Base-by-base conservation (phyloP, 1,284 basidiomycete species). In the Phaffia rhodozyma region DNA sequence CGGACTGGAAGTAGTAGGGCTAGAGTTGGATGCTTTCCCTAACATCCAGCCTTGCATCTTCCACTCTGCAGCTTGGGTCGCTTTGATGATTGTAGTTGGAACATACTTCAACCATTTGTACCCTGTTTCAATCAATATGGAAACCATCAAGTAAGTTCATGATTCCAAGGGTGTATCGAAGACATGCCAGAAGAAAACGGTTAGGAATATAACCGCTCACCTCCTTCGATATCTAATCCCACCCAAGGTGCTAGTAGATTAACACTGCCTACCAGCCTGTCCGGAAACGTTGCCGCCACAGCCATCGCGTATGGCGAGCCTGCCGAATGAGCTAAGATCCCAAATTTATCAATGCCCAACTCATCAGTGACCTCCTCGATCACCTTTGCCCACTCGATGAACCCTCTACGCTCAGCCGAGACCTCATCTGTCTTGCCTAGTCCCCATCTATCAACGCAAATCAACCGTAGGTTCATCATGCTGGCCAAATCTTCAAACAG, bases 71-170 rank as follows among this genome's bases (percentile, higher is more conserved):
- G 91, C 90, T 72, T 96, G 91, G 0, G 93, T 94, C 0, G 91
- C 93, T 78, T 89, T 91, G 70, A 98, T 81, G 52, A 98, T 83
- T 25, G 88, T 86, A 67, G 90, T 91, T 0, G 94, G 94, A 0
- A 98, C 86, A 73, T 93, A 97, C 73, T 92, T 94, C 65, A 98
- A 80, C 91, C 92, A 97, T 72, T 89, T 92, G 77, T 96, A 97
- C 23, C 87, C 86, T 71, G 81, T 84, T 85, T 68, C 27, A 58
- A 63, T 58, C 23, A 60, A 25, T 71, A 47, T 54, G 38, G 5
- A 23, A 18, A 2, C 67, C 34, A 55, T 50, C 70, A 68, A 23
- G 55, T 58, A 20, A 55, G 30, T 7, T 63, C 58, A 2, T 57
- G 34, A 27, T 25, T 58, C 23, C 38, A 55, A 25, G 18, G 18